Evolutionary conservation across 139 green algal genomes (phyloP), one percentile per base, ranked within the genome.

Genomic region (Closterium sp.): DNA sequence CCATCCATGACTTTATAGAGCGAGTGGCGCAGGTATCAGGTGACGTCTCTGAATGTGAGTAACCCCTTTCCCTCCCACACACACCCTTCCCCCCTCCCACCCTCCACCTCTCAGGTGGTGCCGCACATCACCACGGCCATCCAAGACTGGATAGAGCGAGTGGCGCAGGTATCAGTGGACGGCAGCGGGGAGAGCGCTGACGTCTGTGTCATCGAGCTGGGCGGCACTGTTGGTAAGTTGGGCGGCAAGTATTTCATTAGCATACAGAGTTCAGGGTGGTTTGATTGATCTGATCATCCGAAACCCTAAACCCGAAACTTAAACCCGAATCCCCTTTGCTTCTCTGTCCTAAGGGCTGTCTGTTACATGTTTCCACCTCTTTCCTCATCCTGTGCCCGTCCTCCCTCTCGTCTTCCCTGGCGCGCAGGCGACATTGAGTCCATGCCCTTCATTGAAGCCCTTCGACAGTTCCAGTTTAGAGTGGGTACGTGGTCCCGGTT

Each of bases 181-280:
- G 97, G 97, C 38, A 95, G 93, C 7, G 93, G 93, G 4, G 96
- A 95, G 36, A 30, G 92, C 5, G 96, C 98, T 10, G 97, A 99
- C 89, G 97, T 99, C 83, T 99, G 98, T 94, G 96, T 99, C 30
- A 99, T 99, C 69, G 98, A 99, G 95, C 96, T 99, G 87, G 98
- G 98, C 16, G 98, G 98, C 89, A 99, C 98, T 1, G 97, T 99
- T 35, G 98, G 90, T 92, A 55, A 2, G 89, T 69, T 10, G 32
- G n/a, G 19, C 31, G 30, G 25, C 31, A 76, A 28, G 23, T 16
- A 3, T 28, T 1, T 76, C 55, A 16, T 76, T 76, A n/a, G 12
- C 55, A 76, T 76, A 12, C 38, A 66, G 36, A 55, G 6, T 55
- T 12, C 4, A 4, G 36, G 6, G 36, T 6, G 36, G 4, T 55